Base-by-base conservation (phyloP, 192 early-diverging fungal species). In the Coemansia furcata region DNA sequence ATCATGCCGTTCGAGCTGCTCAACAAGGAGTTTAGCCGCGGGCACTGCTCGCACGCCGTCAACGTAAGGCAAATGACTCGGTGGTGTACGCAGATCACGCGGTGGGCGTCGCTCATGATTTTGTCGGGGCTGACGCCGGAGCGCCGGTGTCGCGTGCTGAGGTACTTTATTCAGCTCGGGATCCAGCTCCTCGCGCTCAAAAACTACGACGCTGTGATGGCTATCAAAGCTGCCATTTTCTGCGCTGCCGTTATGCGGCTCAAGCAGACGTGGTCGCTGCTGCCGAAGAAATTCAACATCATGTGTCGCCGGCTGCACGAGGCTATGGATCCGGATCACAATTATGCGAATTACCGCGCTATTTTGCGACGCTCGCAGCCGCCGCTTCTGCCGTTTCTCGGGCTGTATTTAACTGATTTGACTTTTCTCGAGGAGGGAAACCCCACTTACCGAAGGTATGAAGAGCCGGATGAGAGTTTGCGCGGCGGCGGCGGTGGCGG, bases 341-440 rank as follows among this genome's bases (percentile, higher is more conserved):
- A 87, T 73, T 94, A 83, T 60, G 82, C 86, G 33, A 85, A 77
- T 21, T 89, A 87, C 60, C 72, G 86, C 14, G 57, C 67, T 50
- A 54, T 85, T 32, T 54, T 87, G 21, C 76, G 74, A 29, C 69
- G 74, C 14, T 78, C 87, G n/a, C 73, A 79, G 35, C 77, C 86
- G 1, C 91, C 93, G 9, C 83, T 90, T 7, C 69, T 95, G 3
- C 93, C 93, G 0, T 95, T 92, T 59, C 80, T 95, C 15, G 93
- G 93, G 5, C 74, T 93, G 21, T 93, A 89, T 35, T 74, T 96
- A 17, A 91, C 87, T 9, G 94, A 96, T 60, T 74, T 96, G 68
- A 91, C 91, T 0, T 96, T 96, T 73, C 78, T 91, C 23, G 89
- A 94, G 59, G 93, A 94, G 62, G 93, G 94, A 1, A 94, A 95